A percentile compares a stretch with the other conserved stretches of the same genome.
Evolutionary conservation across 2,329 filamentous ascomycete genomes (phyloP).

Genomic region (Aspergillus jensenii): DNA sequence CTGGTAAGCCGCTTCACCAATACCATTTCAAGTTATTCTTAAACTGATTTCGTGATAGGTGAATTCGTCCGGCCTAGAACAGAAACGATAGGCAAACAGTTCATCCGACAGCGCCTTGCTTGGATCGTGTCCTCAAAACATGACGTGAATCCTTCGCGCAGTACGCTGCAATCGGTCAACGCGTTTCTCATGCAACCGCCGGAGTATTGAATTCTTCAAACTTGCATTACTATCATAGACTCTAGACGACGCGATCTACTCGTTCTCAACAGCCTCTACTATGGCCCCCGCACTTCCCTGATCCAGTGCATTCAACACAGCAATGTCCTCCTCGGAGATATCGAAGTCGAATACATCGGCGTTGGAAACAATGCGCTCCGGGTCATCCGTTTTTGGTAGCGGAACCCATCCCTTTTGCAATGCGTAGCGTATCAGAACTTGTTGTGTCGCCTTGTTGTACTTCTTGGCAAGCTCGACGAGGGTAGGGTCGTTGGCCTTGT

Average conservation of each 20-base stretch:
- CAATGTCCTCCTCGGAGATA: constrained; percentile 59
- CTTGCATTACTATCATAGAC: constrained; percentile 7
- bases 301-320: constrained; percentile 51
- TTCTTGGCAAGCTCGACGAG: constrained; percentile 67
- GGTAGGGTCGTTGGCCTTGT: constrained; percentile 68
- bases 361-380: constrained; percentile 67
- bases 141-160: constrained; percentile 77
- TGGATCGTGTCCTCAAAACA: constrained; percentile 78
- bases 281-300: constrained; percentile 50
- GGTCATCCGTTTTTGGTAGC: constrained; percentile 71
- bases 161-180: constrained; percentile 89
- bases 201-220: constrained; percentile 29
- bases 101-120: constrained; percentile 75
- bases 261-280: constrained; percentile 48
- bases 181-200: constrained; percentile 71
- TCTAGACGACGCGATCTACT: constrained; percentile 26
- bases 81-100: constrained; percentile 64
- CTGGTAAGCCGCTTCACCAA: constrained; percentile 47
- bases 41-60: constrained; percentile 23
- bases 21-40: neutral
- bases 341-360: constrained; percentile 62
- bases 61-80: constrained; percentile 28
- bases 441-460: constrained; percentile 70
- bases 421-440: constrained; percentile 78
- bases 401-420: constrained; percentile 75